A percentile compares a stretch with the other conserved stretches of the same genome.
These are phyloP conservation scores for Metschnikowia cerradonensis DNA, from an alignment of 805 yeast genomes.

Conservation along the genomic window DNA sequence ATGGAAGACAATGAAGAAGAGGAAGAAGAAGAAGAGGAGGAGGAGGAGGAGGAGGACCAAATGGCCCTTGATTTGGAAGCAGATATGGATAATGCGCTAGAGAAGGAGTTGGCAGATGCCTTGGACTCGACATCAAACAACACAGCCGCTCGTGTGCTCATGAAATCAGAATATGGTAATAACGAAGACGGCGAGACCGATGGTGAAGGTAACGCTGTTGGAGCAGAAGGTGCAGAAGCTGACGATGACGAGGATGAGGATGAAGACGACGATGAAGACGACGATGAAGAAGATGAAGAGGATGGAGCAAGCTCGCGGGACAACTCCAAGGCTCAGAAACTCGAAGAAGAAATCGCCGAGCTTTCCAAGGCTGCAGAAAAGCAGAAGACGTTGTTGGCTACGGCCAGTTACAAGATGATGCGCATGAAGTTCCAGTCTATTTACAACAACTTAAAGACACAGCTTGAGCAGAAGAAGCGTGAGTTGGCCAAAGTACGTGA, in stretches of 20 bases:
- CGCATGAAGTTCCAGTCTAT: conserved; percentile 81
- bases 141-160: conserved; percentile 18
- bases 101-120: conserved; percentile 56
- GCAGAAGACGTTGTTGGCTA: conserved; percentile 66
- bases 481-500: conserved; percentile 18
- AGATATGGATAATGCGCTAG: conserved; percentile 42
- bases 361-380: conserved; percentile 71
- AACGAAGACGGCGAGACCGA: conserved; percentile 11
- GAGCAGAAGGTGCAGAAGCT: conserved; percentile 13
- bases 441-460: conserved; percentile 71
- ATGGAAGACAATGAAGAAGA: background rate
- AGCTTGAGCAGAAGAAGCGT: conserved; percentile 63
- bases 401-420: conserved; percentile 79
- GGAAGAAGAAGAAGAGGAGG: conserved; percentile 18
- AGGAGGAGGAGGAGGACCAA: conserved; percentile 31
- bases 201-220: conserved; percentile 4
- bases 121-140: conserved; percentile 34
- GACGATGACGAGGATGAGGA: conserved; percentile 38
- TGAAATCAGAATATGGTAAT: conserved; percentile 16
- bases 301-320: conserved; percentile 49
- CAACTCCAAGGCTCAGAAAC: conserved; percentile 54
- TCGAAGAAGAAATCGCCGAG: conserved; percentile 83
- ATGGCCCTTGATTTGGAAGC: conserved; percentile 30
- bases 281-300: conserved; percentile 47
- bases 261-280: conserved; percentile 47